Base-by-base conservation (phyloP, 2,329 filamentous ascomycete genomes). In the Cadophora gregata region DNA sequence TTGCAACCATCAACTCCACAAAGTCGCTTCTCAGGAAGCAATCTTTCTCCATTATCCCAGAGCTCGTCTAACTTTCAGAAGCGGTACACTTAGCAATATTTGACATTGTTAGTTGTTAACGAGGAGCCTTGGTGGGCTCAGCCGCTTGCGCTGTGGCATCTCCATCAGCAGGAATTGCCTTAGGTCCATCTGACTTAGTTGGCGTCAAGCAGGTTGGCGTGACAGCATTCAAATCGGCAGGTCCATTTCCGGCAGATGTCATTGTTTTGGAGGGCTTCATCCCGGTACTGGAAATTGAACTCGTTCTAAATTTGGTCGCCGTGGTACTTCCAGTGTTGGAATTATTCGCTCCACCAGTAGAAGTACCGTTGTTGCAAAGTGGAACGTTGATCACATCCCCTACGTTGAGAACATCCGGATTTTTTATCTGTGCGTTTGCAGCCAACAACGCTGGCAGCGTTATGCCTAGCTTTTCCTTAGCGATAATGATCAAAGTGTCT, bases 401-500 rank as follows among this genome's bases (percentile, higher is more conserved):
- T 7, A 47, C 42, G 42, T 21, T 47, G n/a, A 47, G 42, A n/a
- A 21, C 42, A 47, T 47, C 42, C 19, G n/a, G 42, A 21, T 47
- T 62, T 24, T n/a, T 64, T 25, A 70, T 64, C 31, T 69, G 67
- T 0, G 67, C 42, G 21, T 70, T 70, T 1, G 56, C 69, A 16
- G 69, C 67, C 42, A 59, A 19, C 14, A 70, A 21, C 27, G 64
- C 59, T 24, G 58, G 58, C 25, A 66, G 60, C 14, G 69, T 67
- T 31, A 70, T 67, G 10, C 65, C 63, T 45, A 70, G 21, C 25
- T 66, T 70, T 42, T 70, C 69, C 42, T 69, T 69, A 3, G 68
- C 68, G 53, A 70, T 68, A 16, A 69, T 66, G n/a, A 29, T 67
- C 55, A 69, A 36, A 12, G 65, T 67, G 50, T 70, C 69, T 36